Base-by-base conservation (phyloP, 495 filamentous ascomycete genomes). In the Hypoxylon perforatum region DNA sequence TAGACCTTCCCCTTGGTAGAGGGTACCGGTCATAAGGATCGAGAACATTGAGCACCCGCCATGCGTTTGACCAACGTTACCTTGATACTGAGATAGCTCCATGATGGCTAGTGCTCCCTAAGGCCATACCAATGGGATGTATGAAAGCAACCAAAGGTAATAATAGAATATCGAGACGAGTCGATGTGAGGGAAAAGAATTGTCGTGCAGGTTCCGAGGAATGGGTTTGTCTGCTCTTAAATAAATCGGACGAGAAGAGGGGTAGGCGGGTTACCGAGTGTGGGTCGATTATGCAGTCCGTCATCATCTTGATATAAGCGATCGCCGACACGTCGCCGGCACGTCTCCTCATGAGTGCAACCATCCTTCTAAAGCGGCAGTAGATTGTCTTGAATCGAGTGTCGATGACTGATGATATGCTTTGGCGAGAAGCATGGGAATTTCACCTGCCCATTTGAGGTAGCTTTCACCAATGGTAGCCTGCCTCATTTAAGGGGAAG, bases 41-140 rank as follows among this genome's bases (percentile, higher is more conserved):
- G 33, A 64, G 42, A 62, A 47, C 48, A 41, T 64, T 76, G 82
- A 83, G 85, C 84, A 87, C 84, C 84, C 84, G 84, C 85, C 82
- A 85, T 85, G 82, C 84, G 82, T 73, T 76, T 70, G 76, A 78
- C 39, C 19, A 61, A 69, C 66, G 66, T 69, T 69, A 69, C 66
- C 66, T 69, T 69, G 66, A 69, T 69, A 61, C 66, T 64, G 61
- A 57, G 60, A 69, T 69, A 69, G 66, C 61, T 69, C 66, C 66
- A 69, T 69, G 66, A 64, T 57, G 66, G 45, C 55, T 60, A 39
- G 56, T 45, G 55, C 66, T 64, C 57, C 50, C 55, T 33, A 22
- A 19, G 39, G 61, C 45, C 66, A 60, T 69, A 69, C 66, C 66
- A 21, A 15, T 60, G 33, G 52, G 28, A 42, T 4, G 11, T 35